Evolutionary conservation across 192 early-diverging fungal genomes (phyloP).

Genomic region (Coemansia sp.): DNA sequence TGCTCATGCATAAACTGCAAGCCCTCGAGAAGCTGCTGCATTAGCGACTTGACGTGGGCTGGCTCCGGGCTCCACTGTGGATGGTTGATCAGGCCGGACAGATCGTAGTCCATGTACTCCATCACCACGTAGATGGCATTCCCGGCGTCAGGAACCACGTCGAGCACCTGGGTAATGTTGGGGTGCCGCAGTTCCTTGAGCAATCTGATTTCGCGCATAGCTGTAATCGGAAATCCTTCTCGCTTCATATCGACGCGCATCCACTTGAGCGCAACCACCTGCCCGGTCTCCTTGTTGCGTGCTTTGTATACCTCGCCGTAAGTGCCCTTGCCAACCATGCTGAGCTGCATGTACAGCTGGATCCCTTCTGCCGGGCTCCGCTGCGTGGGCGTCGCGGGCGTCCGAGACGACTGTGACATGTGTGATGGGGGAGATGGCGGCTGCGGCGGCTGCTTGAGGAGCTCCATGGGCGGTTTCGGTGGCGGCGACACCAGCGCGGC

Average conservation of each 20-base stretch:
- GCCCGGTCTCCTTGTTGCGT: slow-evolving; percentile 63
- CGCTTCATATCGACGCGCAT: slow-evolving; percentile 78
- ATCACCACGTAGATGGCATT: slow-evolving; percentile 79
- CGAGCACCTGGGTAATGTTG: slow-evolving; percentile 69
- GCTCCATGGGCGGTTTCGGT: slow-evolving; percentile 10
- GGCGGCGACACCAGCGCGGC: slow-evolving; percentile 3
- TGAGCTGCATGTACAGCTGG: slow-evolving; percentile 66
- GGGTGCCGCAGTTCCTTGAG: slow-evolving; percentile 65
- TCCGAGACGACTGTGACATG: slow-evolving; percentile 22
- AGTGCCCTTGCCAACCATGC: slow-evolving; percentile 81
- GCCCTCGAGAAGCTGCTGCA: slow-evolving; percentile 82
- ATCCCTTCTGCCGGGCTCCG: slow-evolving; percentile 48
- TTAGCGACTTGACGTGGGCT: slow-evolving; percentile 82
- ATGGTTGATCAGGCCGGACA: slow-evolving; percentile 73
- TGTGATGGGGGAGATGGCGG: slow-evolving; percentile 3
- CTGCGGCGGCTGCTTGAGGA: background rate
- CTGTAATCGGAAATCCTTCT: slow-evolving; percentile 85
- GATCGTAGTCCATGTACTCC: slow-evolving; percentile 87
- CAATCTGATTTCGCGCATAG: slow-evolving; percentile 82
- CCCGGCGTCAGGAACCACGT: slow-evolving; percentile 68
- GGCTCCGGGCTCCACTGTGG: slow-evolving; percentile 66
- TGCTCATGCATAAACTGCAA: slow-evolving; percentile 81
- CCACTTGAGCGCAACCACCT: slow-evolving; percentile 75
- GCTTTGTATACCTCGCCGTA: slow-evolving; percentile 88
- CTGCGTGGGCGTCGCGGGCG: slow-evolving; percentile 46